A percentile compares a stretch with the other conserved stretches of the same genome.
Conservation (phyloP, 2,329 filamentous ascomycete genomes). For the Lecanicillium sp. region DNA sequence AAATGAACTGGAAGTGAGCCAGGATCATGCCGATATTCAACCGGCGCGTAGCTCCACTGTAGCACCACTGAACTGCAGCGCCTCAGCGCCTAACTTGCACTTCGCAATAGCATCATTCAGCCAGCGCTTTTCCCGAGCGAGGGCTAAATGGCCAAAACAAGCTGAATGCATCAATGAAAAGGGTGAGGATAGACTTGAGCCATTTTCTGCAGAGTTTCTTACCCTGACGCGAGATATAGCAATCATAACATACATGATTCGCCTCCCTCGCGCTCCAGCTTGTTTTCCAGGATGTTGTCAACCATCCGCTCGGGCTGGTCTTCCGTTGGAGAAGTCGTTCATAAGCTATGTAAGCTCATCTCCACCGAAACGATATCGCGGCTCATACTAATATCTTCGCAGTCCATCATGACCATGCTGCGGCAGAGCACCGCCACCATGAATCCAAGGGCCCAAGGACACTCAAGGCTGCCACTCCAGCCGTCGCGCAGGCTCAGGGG, state of each 20-base stretch:
- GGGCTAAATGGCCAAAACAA: background rate
- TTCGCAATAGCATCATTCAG: background rate
- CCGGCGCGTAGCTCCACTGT: conserved; percentile 13
- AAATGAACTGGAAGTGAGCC: too few relatives aligned
- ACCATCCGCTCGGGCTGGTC: conserved; percentile 9
- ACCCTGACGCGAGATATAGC: background rate
- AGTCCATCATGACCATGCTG: conserved; percentile 7
- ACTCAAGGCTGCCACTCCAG: conserved; percentile 7
- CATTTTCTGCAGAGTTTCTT: background rate
- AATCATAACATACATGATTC: background rate
- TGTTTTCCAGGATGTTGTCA: conserved; percentile 7
- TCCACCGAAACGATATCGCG: background rate
- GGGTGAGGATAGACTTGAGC: background rate
- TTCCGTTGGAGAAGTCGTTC: conserved; percentile 2
- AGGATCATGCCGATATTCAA: conserved; percentile 11
- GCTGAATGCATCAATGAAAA: background rate
- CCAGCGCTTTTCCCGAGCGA: background rate
- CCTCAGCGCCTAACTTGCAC: background rate
- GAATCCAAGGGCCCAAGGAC: background rate
- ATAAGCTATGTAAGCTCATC: background rate
- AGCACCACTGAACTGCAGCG: background rate
- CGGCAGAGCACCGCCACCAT: background rate
- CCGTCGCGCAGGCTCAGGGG: background rate
- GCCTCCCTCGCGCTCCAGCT: background rate
- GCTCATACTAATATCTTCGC: background rate